Conservation (phyloP, 345 rosid genomes). For the Dipteronia dyeriana region DNA sequence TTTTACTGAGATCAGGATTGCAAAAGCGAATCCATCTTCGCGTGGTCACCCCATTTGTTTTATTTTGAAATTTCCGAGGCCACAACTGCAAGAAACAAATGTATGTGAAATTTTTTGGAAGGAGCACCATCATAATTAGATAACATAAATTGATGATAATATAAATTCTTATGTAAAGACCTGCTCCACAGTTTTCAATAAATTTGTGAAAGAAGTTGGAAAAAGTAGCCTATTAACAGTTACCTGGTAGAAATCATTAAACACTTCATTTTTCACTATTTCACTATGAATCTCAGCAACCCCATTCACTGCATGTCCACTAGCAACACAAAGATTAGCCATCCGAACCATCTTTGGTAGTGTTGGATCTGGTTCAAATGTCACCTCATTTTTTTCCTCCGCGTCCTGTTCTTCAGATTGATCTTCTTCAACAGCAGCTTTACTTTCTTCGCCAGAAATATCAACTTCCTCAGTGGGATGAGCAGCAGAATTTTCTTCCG, state of each 20-base stretch:
- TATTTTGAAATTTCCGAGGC: conserved; percentile 59
- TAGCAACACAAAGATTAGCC: conserved; percentile 55
- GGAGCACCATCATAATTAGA: background rate
- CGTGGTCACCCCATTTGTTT: conserved; percentile 61
- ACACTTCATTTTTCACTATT: conserved; percentile 54
- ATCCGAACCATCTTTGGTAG: conserved; percentile 43
- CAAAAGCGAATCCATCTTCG: conserved; percentile 59
- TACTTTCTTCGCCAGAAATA: conserved; percentile 24
- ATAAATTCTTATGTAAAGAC: background rate
- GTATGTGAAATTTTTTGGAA: background rate
- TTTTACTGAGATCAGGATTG: conserved; percentile 46
- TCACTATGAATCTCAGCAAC: conserved; percentile 60
- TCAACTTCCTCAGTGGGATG: conserved; percentile 25
- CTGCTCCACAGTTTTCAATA: background rate
- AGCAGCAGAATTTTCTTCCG: conserved; percentile 25
- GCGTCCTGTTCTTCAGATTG: conserved; percentile 20
- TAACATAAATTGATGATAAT: background rate
- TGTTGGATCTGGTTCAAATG: conserved; percentile 35
- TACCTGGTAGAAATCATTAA: conserved; percentile 50
- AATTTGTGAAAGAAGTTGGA: conserved; percentile 1
- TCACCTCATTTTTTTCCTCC: conserved; percentile 15
- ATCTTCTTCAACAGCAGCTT: conserved; percentile 25
- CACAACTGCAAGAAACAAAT: conserved; percentile 39
- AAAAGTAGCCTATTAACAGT: background rate
- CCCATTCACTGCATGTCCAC: conserved; percentile 49